phyloP scores from a whole-genome alignment of 345 rosid species.

The Fremontodendron californicum region DNA sequence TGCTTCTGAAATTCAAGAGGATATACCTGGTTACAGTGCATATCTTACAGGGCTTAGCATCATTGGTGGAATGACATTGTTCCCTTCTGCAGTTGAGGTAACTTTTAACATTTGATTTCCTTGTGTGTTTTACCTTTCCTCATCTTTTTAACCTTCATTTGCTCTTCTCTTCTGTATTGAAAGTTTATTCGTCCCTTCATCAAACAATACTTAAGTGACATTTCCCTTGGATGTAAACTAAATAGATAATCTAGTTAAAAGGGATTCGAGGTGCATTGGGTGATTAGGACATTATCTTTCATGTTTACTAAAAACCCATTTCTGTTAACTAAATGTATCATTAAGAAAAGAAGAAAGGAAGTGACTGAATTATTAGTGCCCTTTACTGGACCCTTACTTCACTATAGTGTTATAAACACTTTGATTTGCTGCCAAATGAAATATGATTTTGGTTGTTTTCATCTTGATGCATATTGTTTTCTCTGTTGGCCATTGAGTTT shows the following conservation, averaged over 20 bases:
- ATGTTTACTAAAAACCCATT: background rate
- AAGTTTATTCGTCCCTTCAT: too few species aligned
- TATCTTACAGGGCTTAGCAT: slow-evolving; percentile 92
- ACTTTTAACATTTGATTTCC: background rate
- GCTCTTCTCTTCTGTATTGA: background rate
- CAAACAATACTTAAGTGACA: background rate
- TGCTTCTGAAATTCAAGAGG: slow-evolving; percentile 83
- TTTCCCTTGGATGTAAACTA: background rate
- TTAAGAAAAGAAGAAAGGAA: background rate
- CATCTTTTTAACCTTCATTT: background rate
- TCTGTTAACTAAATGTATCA: background rate
- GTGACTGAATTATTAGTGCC: background rate
- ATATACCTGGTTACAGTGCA: slow-evolving; percentile 76
- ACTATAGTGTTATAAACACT: background rate
- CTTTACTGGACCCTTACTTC: background rate
- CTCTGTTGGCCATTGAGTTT: background rate
- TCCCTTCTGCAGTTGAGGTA: slow-evolving; percentile 95
- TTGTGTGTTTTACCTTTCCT: background rate
- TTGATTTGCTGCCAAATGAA: background rate
- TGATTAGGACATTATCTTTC: background rate
- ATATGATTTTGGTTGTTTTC: background rate
- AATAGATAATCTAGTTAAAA: background rate
- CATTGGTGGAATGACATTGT: slow-evolving; percentile 93
- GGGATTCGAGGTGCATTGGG: background rate
- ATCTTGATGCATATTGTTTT: slow-evolving; percentile 7